Evolutionary conservation across 106 monocot genomes (phyloP).

Genomic region (Iris macrosiphon): DNA sequence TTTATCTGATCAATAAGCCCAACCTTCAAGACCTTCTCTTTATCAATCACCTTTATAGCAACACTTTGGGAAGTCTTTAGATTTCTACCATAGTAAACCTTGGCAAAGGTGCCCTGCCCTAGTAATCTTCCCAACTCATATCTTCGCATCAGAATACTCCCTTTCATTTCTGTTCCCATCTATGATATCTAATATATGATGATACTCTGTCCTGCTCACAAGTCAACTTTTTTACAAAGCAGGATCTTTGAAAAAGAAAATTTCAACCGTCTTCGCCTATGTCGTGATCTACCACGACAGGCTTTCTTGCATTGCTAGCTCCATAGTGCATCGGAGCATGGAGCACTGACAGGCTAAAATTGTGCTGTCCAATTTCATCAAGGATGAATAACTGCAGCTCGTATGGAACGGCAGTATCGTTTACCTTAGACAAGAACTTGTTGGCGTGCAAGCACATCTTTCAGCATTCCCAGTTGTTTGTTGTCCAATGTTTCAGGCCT

Average conservation of each 20-base stretch:
- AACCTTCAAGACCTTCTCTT: constrained; percentile 32
- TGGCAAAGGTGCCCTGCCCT: constrained; percentile 27
- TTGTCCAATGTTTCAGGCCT: constrained; percentile 3
- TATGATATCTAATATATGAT: background rate
- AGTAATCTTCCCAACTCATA: constrained; percentile 24
- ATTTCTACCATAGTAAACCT: constrained; percentile 21
- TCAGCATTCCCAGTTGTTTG: constrained; percentile 39
- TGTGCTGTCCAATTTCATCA: constrained; percentile 11
- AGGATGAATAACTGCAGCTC: constrained; percentile 8
- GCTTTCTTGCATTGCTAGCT: background rate
- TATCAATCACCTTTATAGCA: constrained; percentile 38
- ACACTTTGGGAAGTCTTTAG: constrained; percentile 19
- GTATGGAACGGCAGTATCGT: constrained; percentile 7
- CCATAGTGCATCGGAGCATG: background rate
- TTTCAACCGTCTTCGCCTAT: constrained; percentile 24
- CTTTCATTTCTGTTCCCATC: constrained; percentile 18
- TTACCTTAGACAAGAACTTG: constrained; percentile 22
- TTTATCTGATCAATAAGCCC: constrained; percentile 39
- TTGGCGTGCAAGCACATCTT: constrained; percentile 34
- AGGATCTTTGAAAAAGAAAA: background rate
- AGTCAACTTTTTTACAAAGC: background rate
- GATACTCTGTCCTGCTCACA: background rate
- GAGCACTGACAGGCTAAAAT: background rate
- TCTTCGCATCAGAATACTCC: constrained; percentile 18
- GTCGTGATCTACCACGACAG: constrained; percentile 16